These are phyloP conservation scores for Colletotrichum sp. DNA, from an alignment of 2,329 filamentous ascomycete genomes.

Conservation along the genomic window DNA sequence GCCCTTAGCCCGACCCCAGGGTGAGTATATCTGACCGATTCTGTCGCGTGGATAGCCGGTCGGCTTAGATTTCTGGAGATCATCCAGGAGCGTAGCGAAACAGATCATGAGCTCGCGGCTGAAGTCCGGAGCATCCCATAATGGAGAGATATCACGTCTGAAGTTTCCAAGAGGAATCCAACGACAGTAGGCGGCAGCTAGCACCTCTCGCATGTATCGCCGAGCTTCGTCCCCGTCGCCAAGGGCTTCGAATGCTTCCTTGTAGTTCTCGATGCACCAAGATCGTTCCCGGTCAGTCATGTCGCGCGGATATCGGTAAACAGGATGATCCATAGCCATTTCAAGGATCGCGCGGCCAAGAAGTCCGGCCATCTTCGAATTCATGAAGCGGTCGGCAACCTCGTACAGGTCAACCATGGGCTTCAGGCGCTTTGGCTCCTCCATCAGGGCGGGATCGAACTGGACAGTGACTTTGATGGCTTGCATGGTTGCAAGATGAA, in stretches of 20 bases:
- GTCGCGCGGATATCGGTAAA: accelerated
- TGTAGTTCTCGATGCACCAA: neutral
- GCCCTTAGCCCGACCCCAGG: too few species aligned
- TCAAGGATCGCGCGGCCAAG: neutral
- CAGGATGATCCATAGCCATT: neutral
- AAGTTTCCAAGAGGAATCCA: neutral
- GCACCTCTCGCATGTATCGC: neutral
- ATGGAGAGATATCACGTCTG: accelerated
- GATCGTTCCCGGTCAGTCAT: neutral
- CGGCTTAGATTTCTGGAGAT: too few species aligned
- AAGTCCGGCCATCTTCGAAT: accelerated
- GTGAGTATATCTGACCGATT: too few species aligned
- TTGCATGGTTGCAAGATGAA: neutral
- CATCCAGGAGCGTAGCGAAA: neutral
- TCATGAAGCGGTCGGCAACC: neutral
- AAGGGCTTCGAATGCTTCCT: neutral
- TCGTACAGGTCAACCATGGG: neutral
- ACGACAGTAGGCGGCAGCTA: neutral
- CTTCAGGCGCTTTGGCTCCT: neutral
- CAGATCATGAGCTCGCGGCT: neutral
- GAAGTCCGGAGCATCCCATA: neutral
- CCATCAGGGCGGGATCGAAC: neutral
- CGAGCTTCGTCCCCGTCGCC: neutral
- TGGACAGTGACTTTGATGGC: neutral
- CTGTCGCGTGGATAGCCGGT: too few species aligned